phyloP scores from a whole-genome alignment of 305 asterid species.

The Nicotiana rustica region DNA sequence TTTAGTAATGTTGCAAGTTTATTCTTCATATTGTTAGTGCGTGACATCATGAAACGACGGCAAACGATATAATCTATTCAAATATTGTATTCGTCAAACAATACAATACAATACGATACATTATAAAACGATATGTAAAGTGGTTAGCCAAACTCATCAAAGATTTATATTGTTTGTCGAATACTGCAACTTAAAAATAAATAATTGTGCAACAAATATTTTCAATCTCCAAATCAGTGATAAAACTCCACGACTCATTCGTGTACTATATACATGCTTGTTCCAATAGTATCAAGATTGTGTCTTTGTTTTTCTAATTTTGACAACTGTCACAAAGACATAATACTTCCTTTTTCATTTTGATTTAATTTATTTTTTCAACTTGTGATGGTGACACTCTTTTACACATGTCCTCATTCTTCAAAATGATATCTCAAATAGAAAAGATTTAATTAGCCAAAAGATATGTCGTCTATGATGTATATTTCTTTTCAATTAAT shows the following conservation, averaged over 20 bases:
- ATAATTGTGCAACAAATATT: background rate
- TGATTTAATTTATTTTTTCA: background rate
- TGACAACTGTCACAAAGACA: background rate
- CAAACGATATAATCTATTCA: too few relatives aligned
- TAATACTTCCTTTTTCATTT: background rate
- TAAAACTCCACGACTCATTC: background rate
- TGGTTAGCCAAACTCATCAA: too few relatives aligned
- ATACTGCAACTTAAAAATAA: background rate
- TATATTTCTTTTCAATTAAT: background rate
- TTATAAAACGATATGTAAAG: too few relatives aligned
- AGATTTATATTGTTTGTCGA: background rate
- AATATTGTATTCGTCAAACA: too few relatives aligned
- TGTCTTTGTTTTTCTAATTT: background rate
- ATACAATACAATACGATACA: too few relatives aligned
- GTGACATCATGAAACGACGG: too few relatives aligned
- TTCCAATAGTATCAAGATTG: background rate
- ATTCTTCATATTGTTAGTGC: too few relatives aligned
- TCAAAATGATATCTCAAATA: background rate
- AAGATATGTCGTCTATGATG: background rate
- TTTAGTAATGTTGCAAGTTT: too few relatives aligned
- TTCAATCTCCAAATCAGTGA: background rate
- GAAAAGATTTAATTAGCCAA: background rate
- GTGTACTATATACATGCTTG: background rate
- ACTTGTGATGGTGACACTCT: slow-evolving; percentile 5
- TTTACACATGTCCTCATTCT: slow-evolving; percentile 28